phyloP scores from a whole-genome alignment of 345 rosid genomes.

The Rhizophora mangle region DNA sequence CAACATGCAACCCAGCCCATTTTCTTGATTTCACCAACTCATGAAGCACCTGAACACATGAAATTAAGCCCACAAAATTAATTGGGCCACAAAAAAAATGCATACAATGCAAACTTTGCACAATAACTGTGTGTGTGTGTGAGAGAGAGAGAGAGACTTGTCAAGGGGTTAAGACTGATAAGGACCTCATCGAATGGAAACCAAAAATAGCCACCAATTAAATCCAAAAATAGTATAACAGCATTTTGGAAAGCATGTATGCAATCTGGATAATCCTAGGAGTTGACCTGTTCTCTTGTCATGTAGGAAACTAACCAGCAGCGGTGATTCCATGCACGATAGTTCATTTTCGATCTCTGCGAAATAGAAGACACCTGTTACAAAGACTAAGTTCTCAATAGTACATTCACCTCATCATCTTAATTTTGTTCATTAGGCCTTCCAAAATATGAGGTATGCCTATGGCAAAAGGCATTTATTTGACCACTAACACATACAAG shows the following conservation, averaged over 20 bases:
- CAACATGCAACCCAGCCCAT: constrained; percentile 80
- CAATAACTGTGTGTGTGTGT: not conserved
- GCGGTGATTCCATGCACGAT: constrained; percentile 98
- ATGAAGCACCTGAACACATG: constrained; percentile 52
- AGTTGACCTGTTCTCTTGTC: constrained; percentile 62
- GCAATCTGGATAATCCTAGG: constrained; percentile 6
- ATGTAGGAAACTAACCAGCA: constrained; percentile 89
- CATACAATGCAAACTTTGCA: not conserved
- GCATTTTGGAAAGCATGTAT: not conserved
- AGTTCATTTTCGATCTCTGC: constrained; percentile 96
- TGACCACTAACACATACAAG: too few relatives aligned
- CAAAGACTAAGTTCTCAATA: constrained; percentile 6
- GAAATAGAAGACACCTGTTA: constrained; percentile 12
- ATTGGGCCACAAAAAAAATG: too few relatives aligned
- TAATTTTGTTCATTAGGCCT: not conserved
- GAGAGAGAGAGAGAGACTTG: too few relatives aligned
- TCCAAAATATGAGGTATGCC: not conserved
- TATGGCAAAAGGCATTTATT: too few relatives aligned
- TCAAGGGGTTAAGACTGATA: not conserved
- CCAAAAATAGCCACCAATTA: not conserved
- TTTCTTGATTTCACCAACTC: constrained; percentile 65
- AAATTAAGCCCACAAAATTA: not conserved
- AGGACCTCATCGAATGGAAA: constrained; percentile 5
- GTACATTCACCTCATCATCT: not conserved
- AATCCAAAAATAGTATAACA: not conserved